Evolutionary conservation across 2,329 filamentous ascomycete genomes (phyloP), one percentile per base, ranked within the genome.

Genomic region (Claviceps citrina): DNA sequence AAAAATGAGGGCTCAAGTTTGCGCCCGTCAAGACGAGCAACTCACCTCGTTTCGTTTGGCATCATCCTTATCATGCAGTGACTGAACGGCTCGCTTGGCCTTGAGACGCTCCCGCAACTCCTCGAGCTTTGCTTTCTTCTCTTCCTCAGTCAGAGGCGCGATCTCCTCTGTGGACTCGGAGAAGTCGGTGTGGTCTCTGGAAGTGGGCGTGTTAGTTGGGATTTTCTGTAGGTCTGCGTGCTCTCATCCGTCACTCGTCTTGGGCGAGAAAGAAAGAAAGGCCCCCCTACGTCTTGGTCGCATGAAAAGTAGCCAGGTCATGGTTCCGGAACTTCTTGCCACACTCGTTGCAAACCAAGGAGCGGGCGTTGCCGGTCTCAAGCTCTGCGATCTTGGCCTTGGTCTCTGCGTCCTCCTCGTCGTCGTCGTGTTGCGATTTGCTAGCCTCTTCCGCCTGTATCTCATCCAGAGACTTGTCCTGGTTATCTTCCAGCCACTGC

Each of bases 151-250:
- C 52, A 98, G 65, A 0, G 89, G 84, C 3, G 83, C 81, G 49
- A 98, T 78, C 55, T 93, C 86, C 53, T 96, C 89, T 4, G 84
- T 89, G 0, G 87, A 95, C 58, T 98, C 86, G 16, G 82, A 74
- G 57, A 98, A 98, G 60, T 95, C 82, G 35, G 78, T 76, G 60
- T 98, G 91, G 36, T 84, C 82, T 7, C 78, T 83, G 41, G 18
- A 19, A n/a, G 37, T 19, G 13, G 13, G 16, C 8, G 6, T 8
- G 6, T 39, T 15, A 39, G 31, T 13, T n/a, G n/a, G n/a, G n/a
- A n/a, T n/a, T 7, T 20, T 8, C 18, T 28, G 9, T 12, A 22
- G n/a, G n/a, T 15, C n/a, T 30, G 7, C 4, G 8, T 25, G 22
- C 33, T 25, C 22, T 26, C 3, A 30, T 16, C n/a, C 6, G 9